Conservation (phyloP, 805 yeast genomes). For the Myxozyma vanderwaltii region DNA sequence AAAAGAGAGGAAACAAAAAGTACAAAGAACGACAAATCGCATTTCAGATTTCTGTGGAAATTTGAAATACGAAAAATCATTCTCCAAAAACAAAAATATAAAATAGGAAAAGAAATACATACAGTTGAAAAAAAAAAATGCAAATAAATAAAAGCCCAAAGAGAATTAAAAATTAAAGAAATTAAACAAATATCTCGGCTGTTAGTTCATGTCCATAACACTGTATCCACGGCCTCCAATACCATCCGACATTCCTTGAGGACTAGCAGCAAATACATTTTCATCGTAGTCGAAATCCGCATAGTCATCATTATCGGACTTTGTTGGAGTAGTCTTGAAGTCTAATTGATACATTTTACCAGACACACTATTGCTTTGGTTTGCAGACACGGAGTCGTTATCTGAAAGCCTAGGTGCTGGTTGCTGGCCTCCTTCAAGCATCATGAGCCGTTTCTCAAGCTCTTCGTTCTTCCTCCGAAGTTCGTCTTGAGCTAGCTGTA, state of each 20-base stretch:
- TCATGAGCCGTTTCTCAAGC: slow-evolving; percentile 15
- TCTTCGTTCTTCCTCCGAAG: slow-evolving; percentile 26
- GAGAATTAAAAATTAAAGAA: not conserved
- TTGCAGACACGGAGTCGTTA: not conserved
- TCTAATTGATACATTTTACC: not conserved
- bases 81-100: not conserved
- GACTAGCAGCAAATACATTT: slow-evolving; percentile 27
- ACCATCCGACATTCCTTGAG: slow-evolving; percentile 15
- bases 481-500: slow-evolving; percentile 22
- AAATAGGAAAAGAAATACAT: no score
- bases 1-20: not conserved
- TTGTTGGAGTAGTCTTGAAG: slow-evolving; percentile 1
- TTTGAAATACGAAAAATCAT: not conserved
- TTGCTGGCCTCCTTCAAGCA: slow-evolving; percentile 17
- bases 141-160: not conserved
- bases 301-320: slow-evolving; percentile 14
- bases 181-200: not conserved
- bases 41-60: not conserved
- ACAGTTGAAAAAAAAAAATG: not conserved
- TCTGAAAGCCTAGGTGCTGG: not conserved
- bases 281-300: slow-evolving; percentile 33
- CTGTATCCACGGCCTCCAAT: slow-evolving; percentile 1
- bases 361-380: not conserved
- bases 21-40: not conserved
- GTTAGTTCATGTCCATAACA: slow-evolving; percentile 27